Evolutionary conservation across 257 asterid species (phyloP).

Genomic region (Nicotiana obtusifolia): DNA sequence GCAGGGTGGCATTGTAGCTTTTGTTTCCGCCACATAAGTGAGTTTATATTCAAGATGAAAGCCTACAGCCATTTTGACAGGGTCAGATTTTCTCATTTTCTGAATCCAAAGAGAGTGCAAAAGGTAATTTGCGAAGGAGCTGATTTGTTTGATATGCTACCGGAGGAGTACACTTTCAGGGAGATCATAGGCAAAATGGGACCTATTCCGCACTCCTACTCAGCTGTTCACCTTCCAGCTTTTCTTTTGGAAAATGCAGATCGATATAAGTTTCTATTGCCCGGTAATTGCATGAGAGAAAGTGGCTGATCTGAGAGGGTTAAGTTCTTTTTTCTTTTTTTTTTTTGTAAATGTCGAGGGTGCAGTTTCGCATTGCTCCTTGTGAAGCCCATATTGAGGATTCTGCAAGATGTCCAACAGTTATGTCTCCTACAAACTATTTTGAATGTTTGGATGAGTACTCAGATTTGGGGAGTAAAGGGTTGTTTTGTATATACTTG

Average conservation of each 20-base stretch:
- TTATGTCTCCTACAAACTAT: slow-evolving; percentile 32
- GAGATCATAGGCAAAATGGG: slow-evolving; percentile 86
- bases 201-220: slow-evolving; percentile 67
- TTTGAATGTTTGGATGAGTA: slow-evolving; percentile 36
- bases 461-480: background rate
- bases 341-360: slow-evolving; percentile 37
- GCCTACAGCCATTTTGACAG: slow-evolving; percentile 79
- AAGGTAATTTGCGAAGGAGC: slow-evolving; percentile 69
- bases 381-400: slow-evolving; percentile 14
- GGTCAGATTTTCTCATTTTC: slow-evolving; percentile 63
- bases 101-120: slow-evolving; percentile 68
- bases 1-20: slow-evolving; percentile 91
- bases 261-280: slow-evolving; percentile 54
- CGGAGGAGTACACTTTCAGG: slow-evolving; percentile 76
- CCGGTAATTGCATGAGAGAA: slow-evolving; percentile 73
- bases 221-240: slow-evolving; percentile 79
- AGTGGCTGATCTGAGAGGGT: slow-evolving; percentile 37
- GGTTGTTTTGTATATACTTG: slow-evolving; percentile 23
- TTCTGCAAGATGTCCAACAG: slow-evolving; percentile 27
- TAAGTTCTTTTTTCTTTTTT: slow-evolving; percentile 10
- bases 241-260: slow-evolving; percentile 72
- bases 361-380: slow-evolving; percentile 25
- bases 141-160: slow-evolving; percentile 80
- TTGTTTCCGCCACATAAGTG: slow-evolving; percentile 60
- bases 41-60: slow-evolving; percentile 77